Percentiles rank a stretch among this genome's conserved stretches.
These are phyloP conservation scores for Boletus chippewaensis DNA, from an alignment of 1,284 basidiomycete species.

Conservation along the genomic window DNA sequence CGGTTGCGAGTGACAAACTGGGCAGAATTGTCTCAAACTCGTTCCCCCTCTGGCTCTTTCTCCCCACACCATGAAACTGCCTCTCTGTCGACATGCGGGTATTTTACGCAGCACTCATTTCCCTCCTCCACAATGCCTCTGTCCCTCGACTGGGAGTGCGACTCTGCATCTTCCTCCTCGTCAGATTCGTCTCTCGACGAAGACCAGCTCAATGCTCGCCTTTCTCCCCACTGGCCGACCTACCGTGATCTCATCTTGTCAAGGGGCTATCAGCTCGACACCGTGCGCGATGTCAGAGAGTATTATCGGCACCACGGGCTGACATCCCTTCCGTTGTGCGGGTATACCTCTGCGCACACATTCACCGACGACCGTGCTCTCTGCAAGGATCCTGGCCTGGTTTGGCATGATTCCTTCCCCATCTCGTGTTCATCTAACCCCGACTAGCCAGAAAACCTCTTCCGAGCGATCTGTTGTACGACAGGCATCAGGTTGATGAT, in stretches of 20 bases:
- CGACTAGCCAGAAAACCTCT: constrained; percentile 59
- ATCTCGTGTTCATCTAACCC: constrained; percentile 6
- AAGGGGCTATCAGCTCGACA: constrained; percentile 59
- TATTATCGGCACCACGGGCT: constrained; percentile 19
- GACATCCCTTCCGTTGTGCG: constrained; percentile 28
- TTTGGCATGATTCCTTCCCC: constrained; percentile 30
- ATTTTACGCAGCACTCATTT: constrained; percentile 8
- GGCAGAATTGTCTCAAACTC: constrained; percentile 16
- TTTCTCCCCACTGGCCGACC: constrained; percentile 53
- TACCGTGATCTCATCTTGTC: constrained; percentile 45
- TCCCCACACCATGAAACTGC: constrained; percentile 2
- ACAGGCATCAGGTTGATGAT: constrained; percentile 52
- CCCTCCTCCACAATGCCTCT: constrained; percentile 16
- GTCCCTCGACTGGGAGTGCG: constrained; percentile 30
- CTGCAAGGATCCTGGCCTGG: constrained; percentile 63
- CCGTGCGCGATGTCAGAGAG: constrained; percentile 52
- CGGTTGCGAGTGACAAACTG: constrained; percentile 1
- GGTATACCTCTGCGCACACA: constrained; percentile 33
- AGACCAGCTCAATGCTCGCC: constrained; percentile 52
- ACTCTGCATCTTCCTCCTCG: constrained; percentile 29
- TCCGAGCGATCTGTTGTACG: constrained; percentile 50
- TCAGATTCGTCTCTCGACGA: constrained; percentile 52
- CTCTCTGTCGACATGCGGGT: background rate
- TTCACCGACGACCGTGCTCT: constrained; percentile 48
- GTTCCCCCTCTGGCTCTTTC: constrained; percentile 6